These are phyloP conservation scores for Reutealis trisperma DNA, from an alignment of 345 rosid species.

Conservation along the genomic window DNA sequence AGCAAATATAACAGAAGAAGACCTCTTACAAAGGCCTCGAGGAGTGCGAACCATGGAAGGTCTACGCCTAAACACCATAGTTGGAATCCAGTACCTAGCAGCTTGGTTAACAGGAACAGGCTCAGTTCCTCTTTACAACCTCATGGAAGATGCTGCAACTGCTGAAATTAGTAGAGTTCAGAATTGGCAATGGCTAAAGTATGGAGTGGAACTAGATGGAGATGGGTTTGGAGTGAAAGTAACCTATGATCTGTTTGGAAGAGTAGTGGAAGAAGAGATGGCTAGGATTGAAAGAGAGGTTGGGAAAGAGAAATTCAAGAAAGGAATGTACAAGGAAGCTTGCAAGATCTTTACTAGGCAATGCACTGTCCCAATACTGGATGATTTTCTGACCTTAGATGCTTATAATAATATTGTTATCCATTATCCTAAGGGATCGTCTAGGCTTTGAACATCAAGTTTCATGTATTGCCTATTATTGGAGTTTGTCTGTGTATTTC, in stretches of 20 bases:
- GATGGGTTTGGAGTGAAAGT: constrained; percentile 74
- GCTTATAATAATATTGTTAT: constrained; percentile 67
- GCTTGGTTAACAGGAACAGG: constrained; percentile 93
- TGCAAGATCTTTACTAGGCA: constrained; percentile 69
- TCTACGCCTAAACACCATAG: constrained; percentile 78
- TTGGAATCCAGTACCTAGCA: constrained; percentile 86
- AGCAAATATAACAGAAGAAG: constrained; percentile 61
- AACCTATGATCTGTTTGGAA: constrained; percentile 61
- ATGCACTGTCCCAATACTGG: constrained; percentile 59
- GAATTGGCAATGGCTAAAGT: constrained; percentile 94
- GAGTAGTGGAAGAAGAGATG: constrained; percentile 92
- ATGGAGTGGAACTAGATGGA: constrained; percentile 73
- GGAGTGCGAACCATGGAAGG: constrained; percentile 87
- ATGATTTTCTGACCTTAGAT: constrained; percentile 83
- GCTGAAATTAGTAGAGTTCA: constrained; percentile 95
- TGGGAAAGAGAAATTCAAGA: constrained; percentile 74
- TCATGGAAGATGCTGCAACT: constrained; percentile 97
- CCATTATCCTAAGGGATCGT: constrained; percentile 50
- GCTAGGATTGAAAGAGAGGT: constrained; percentile 77
- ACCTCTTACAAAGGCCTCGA: constrained; percentile 77
- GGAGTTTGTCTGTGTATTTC: background rate
- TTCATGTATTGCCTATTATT: background rate
- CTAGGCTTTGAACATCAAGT: constrained; percentile 49
- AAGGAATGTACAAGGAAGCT: constrained; percentile 78
- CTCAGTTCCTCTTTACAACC: constrained; percentile 88